Percentiles rank a stretch among this genome's conserved stretches.
phyloP scores from a whole-genome alignment of 2,329 filamentous ascomycete genomes.

The Cordyceps cicadae region DNA sequence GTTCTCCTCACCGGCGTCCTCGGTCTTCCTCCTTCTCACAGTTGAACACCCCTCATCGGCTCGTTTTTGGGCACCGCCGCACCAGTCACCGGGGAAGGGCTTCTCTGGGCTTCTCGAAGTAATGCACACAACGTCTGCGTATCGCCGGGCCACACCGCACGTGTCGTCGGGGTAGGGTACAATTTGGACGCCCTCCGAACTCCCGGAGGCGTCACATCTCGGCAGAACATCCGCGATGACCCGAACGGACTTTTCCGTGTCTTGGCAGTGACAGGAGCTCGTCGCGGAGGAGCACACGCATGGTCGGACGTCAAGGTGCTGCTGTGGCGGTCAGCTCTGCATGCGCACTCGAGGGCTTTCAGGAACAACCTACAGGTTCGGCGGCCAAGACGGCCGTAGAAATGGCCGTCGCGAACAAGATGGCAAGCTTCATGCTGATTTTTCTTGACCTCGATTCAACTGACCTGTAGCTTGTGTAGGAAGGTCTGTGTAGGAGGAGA shows the following conservation, averaged over 20 bases:
- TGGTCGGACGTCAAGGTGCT: not conserved
- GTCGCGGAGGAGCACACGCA: not conserved
- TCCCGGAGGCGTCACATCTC: not conserved
- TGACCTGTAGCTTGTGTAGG: not conserved
- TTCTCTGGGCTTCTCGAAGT: not conserved
- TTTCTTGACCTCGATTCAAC: not conserved
- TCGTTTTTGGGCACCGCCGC: not conserved
- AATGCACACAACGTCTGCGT: not conserved
- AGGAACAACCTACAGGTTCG: not conserved
- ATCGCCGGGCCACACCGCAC: not conserved
- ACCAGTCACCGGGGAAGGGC: not conserved
- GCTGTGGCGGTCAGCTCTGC: not conserved
- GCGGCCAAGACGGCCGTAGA: not conserved
- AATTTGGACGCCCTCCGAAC: not conserved
- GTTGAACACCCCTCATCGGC: not conserved
- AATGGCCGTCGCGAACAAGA: not conserved
- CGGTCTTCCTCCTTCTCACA: not conserved
- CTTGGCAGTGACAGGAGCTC: not conserved
- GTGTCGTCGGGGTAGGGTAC: not conserved
- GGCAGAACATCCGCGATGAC: not conserved
- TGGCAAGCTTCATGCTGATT: not conserved
- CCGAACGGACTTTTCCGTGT: not conserved
- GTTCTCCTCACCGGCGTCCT: not conserved
- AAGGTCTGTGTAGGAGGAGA: no score
- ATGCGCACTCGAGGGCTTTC: not conserved